Conservation (phyloP, 2,329 filamentous ascomycete species). For the Davidsoniella neocaledoniae region DNA sequence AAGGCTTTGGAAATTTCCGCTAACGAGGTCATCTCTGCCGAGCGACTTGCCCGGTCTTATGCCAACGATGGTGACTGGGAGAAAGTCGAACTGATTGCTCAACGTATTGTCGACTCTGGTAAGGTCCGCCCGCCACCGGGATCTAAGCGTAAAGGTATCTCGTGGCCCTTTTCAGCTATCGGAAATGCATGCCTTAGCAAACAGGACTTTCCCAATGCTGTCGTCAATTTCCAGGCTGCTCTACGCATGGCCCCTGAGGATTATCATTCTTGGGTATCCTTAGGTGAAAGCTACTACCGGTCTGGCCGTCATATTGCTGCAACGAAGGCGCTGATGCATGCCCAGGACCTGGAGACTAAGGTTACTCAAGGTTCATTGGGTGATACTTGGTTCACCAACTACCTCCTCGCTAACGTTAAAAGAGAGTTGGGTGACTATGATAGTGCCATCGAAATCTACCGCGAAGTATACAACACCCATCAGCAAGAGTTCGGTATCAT, state of each 20-base stretch:
- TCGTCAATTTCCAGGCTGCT: constrained; percentile 82
- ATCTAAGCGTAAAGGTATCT: constrained; percentile 81
- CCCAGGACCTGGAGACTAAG: constrained; percentile 52
- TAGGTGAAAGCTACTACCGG: constrained; percentile 94
- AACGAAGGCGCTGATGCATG: constrained; percentile 75
- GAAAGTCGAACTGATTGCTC: constrained; percentile 79
- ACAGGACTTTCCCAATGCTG: constrained; percentile 74
- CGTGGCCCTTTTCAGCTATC: constrained; percentile 88
- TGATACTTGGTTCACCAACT: constrained; percentile 87
- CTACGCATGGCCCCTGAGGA: constrained; percentile 69
- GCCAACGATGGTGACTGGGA: constrained; percentile 92
- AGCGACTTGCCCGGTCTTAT: constrained; percentile 71
- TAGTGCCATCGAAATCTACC: constrained; percentile 62
- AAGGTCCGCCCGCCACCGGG: constrained; percentile 80
- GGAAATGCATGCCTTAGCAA: constrained; percentile 91
- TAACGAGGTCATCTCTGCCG: constrained; percentile 71
- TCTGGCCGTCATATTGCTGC: constrained; percentile 90
- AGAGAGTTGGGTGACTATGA: constrained; percentile 84
- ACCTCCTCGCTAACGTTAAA: constrained; percentile 91
- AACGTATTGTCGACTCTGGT: constrained; percentile 85
- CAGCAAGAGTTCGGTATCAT: constrained; percentile 70
- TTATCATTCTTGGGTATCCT: constrained; percentile 89
- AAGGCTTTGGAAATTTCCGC: constrained; percentile 89
- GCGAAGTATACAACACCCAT: constrained; percentile 49
- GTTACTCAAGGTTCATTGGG: constrained; percentile 30